A percentile compares a stretch with the other conserved stretches of the same genome.
These are phyloP conservation scores for Cicer judaicum DNA, from an alignment of 306 rosid species.

Conservation along the genomic window DNA sequence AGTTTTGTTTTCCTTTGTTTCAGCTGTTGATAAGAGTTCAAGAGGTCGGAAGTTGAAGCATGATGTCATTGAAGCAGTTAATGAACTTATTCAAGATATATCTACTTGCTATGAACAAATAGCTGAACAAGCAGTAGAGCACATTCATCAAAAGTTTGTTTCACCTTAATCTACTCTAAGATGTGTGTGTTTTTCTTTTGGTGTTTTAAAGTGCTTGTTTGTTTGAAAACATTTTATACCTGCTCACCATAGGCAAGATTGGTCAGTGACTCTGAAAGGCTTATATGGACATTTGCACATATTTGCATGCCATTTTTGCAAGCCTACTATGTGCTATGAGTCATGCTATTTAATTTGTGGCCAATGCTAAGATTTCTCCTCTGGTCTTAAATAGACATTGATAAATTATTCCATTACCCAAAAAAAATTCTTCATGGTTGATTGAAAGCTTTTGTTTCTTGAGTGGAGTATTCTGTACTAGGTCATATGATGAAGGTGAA, in stretches of 20 bases:
- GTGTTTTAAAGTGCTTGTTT: slow-evolving; percentile 1
- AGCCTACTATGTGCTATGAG: not conserved
- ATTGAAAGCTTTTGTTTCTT: slow-evolving; percentile 27
- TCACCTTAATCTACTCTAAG: slow-evolving; percentile 30
- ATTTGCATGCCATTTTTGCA: slow-evolving; percentile 6
- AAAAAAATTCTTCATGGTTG: slow-evolving; percentile 22
- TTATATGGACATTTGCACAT: slow-evolving; percentile 10
- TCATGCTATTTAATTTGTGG: slow-evolving; percentile 18
- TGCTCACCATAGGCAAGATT: slow-evolving; percentile 30
- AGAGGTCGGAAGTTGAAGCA: slow-evolving; percentile 87
- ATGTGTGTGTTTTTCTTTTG: slow-evolving; percentile 36
- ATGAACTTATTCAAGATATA: slow-evolving; percentile 94
- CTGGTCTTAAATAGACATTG: not conserved
- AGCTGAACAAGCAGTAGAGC: slow-evolving; percentile 99
- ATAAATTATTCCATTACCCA: not conserved
- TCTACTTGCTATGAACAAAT: slow-evolving; percentile 87
- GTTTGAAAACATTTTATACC: slow-evolving; percentile 36
- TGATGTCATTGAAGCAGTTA: slow-evolving; percentile 97
- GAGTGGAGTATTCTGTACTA: slow-evolving; percentile 30
- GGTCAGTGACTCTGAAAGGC: slow-evolving; percentile 18
- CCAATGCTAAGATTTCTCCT: slow-evolving; percentile 13
- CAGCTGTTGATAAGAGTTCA: slow-evolving; percentile 90
- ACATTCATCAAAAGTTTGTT: slow-evolving; percentile 94
- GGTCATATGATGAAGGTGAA: not conserved
- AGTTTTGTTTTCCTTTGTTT: slow-evolving; percentile 43